Conservation (phyloP, 1,139 yeast genomes). For the Suhomyces panamericanus region DNA sequence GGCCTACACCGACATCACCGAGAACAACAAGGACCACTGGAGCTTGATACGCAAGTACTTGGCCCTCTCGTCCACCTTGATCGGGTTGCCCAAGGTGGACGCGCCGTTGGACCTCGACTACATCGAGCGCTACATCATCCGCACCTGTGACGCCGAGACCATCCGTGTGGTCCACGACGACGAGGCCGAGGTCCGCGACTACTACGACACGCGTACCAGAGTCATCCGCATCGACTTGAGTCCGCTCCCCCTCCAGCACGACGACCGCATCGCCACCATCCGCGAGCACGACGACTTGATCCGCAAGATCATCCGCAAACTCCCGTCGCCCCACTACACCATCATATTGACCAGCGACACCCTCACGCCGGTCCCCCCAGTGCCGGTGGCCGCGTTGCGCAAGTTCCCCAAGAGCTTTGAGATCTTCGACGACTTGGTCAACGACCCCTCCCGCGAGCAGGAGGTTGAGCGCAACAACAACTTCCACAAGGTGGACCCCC, state of each 20-base stretch:
- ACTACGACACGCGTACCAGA: slow-evolving; percentile 62
- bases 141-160: slow-evolving; percentile 51
- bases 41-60: slow-evolving; percentile 55
- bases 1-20: slow-evolving; percentile 53
- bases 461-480: slow-evolving; percentile 60
- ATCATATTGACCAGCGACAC: slow-evolving; percentile 49
- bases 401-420: slow-evolving; percentile 36
- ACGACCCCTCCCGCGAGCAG: slow-evolving; percentile 43
- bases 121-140: slow-evolving; percentile 42
- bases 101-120: slow-evolving; percentile 48
- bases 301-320: slow-evolving; percentile 52
- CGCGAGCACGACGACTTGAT: slow-evolving; percentile 52
- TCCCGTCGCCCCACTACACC: slow-evolving; percentile 68
- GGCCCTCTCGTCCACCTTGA: slow-evolving; percentile 60
- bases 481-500: slow-evolving; percentile 37
- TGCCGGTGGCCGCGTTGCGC: slow-evolving; percentile 30
- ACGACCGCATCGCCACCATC: slow-evolving; percentile 24
- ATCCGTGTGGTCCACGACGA: slow-evolving; percentile 39
- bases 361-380: slow-evolving; percentile 29
- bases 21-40: slow-evolving; percentile 44
- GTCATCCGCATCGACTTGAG: slow-evolving; percentile 58
- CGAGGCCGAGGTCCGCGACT: slow-evolving; percentile 42
- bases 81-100: slow-evolving; percentile 57
- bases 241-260: slow-evolving; percentile 41
- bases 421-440: slow-evolving; percentile 48